Conservation (phyloP, 2,329 filamentous ascomycete genomes). For the Ceratocystis variospora region DNA sequence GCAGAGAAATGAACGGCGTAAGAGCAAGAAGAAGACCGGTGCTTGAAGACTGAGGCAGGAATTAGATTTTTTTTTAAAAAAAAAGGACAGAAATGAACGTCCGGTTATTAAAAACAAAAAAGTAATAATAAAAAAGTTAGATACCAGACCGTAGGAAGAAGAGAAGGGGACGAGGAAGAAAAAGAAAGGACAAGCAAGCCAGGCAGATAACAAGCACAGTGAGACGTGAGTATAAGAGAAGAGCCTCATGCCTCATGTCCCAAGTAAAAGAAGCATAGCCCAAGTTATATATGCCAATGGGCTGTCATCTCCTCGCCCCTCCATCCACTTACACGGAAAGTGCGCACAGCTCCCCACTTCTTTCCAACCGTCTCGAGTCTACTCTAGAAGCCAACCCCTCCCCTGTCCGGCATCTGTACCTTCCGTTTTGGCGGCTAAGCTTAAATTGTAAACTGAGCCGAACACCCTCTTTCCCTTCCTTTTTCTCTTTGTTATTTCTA, state of each 20-base stretch:
- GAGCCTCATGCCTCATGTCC: not conserved
- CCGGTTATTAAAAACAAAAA: constrained; percentile 22
- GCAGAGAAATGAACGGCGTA: constrained; percentile 23
- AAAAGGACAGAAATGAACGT: constrained; percentile 23
- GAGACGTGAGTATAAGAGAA: not conserved
- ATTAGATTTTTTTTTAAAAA: constrained; percentile 16
- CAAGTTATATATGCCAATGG: no score
- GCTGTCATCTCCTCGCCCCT: no score
- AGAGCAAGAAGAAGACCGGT: constrained; percentile 37
- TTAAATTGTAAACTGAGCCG: not conserved
- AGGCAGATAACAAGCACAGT: constrained; percentile 12
- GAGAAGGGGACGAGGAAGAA: constrained; percentile 20
- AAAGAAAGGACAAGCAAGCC: constrained; percentile 18
- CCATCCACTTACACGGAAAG: no score
- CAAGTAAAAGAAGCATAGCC: not conserved
- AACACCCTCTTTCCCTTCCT: not conserved
- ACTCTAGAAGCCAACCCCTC: not conserved
- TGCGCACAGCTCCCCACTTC: not conserved
- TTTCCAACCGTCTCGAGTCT: not conserved
- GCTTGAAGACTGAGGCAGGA: constrained; percentile 29
- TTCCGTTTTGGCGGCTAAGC: constrained; percentile 7
- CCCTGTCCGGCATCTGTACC: not conserved
- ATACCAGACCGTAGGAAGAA: constrained; percentile 17
- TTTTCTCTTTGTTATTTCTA: not conserved
- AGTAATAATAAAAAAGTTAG: constrained; percentile 20